These are phyloP conservation scores for Aspergillus bertholletiae DNA, from an alignment of 495 filamentous ascomycete species.

Conservation along the genomic window DNA sequence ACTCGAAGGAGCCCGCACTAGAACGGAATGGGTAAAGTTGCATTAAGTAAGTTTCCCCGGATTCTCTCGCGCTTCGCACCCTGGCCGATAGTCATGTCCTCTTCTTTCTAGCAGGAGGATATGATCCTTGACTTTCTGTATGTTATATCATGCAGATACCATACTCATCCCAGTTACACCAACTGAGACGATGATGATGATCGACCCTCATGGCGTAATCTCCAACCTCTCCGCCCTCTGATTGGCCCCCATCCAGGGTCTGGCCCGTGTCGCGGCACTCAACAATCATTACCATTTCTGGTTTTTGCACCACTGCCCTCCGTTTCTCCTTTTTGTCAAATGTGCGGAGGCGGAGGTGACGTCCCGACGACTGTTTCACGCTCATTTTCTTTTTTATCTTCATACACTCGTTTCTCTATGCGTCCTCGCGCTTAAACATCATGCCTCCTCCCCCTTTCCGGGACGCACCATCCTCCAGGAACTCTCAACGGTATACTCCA, in stretches of 20 bases:
- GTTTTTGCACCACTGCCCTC: not conserved
- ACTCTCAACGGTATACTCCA: not conserved
- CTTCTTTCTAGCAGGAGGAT: no score
- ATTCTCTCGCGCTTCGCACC: no score
- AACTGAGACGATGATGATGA: not conserved
- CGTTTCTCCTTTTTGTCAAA: not conserved
- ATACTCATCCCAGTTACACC: not conserved
- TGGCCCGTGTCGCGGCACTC: not conserved
- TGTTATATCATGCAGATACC: not conserved
- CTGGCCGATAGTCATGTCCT: no score
- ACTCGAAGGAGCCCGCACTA: no score
- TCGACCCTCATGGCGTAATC: conserved; percentile 7
- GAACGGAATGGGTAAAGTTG: no score
- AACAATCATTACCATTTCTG: conserved; percentile 3
- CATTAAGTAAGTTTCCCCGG: no score
- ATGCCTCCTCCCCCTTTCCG: conserved; percentile 8
- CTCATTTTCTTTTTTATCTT: not conserved
- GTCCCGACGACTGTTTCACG: not conserved
- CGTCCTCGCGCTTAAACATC: not conserved
- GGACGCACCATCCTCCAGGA: not conserved
- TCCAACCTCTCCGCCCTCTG: conserved; percentile 2
- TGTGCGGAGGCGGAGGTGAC: not conserved
- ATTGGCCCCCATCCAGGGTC: not conserved
- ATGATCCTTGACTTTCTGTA: no score
- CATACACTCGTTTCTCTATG: not conserved